These are phyloP conservation scores for Hemileccinum hortonii DNA, from an alignment of 1,284 basidiomycete species.

Conservation along the genomic window DNA sequence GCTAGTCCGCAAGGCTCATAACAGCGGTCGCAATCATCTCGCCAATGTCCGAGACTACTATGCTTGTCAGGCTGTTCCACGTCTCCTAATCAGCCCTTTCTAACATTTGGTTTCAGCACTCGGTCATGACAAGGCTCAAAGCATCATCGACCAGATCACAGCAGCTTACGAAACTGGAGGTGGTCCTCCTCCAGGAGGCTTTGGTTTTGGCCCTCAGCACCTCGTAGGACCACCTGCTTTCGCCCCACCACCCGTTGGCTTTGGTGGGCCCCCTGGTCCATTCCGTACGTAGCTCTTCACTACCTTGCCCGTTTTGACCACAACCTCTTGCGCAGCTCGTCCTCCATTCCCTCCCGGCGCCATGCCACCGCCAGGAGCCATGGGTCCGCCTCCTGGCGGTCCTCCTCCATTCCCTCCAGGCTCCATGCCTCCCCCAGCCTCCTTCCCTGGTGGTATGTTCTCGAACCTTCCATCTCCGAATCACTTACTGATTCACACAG, in stretches of 20 bases:
- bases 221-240: slow-evolving; percentile 40
- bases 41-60: slow-evolving; percentile 98
- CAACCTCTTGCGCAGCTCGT: slow-evolving; percentile 39
- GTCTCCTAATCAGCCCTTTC: slow-evolving; percentile 1
- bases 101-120: slow-evolving; percentile 56
- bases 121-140: slow-evolving; percentile 95
- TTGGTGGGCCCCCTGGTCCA: slow-evolving; percentile 38
- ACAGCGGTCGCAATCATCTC: slow-evolving; percentile 94
- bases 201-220: slow-evolving; percentile 77
- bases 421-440: slow-evolving; percentile 38
- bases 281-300: slow-evolving; percentile 12
- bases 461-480: background rate
- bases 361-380: slow-evolving; percentile 51
- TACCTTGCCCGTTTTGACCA: slow-evolving; percentile 1
- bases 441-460: slow-evolving; percentile 43
- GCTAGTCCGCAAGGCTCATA: slow-evolving; percentile 95
- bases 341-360: slow-evolving; percentile 70
- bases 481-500: slow-evolving; percentile 22
- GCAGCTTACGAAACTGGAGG: slow-evolving; percentile 84
- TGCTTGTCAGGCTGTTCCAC: slow-evolving; percentile 60
- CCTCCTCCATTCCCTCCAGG: slow-evolving; percentile 40
- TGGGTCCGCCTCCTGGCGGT: slow-evolving; percentile 55
- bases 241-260: slow-evolving; percentile 46
- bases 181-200: slow-evolving; percentile 82
- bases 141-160: slow-evolving; percentile 94